These are phyloP conservation scores for Salix caprea DNA, from an alignment of 345 rosid species.

Conservation along the genomic window DNA sequence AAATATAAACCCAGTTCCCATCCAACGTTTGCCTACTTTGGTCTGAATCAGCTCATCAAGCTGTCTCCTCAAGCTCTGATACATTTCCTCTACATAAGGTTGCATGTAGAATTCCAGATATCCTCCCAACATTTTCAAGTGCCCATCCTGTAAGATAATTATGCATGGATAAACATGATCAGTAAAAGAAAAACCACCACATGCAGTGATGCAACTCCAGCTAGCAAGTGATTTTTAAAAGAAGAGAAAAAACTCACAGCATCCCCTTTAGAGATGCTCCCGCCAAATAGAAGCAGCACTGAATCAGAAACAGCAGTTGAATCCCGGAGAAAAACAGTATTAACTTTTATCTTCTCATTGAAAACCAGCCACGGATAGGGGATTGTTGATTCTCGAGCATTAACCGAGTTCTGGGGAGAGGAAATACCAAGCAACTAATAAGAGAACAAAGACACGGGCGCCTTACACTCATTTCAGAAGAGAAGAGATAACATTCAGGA, in stretches of 20 bases:
- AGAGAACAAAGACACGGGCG: conserved; percentile 1
- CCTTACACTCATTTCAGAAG: background rate
- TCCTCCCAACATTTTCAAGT: conserved; percentile 89
- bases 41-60: conserved; percentile 71
- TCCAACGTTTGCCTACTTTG: conserved; percentile 49
- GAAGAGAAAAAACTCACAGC: conserved; percentile 34
- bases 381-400: conserved; percentile 67
- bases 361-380: conserved; percentile 90
- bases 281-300: conserved; percentile 76
- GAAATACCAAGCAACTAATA: conserved; percentile 7
- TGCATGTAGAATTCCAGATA: conserved; percentile 82
- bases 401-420: conserved; percentile 62
- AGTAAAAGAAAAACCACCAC: background rate
- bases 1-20: background rate
- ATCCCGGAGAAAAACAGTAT: conserved; percentile 81
- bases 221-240: background rate
- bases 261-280: conserved; percentile 62
- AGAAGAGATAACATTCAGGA: background rate
- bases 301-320: conserved; percentile 94
- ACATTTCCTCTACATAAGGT: conserved; percentile 60
- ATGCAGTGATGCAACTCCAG: too few species aligned
- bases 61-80: conserved; percentile 60
- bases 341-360: conserved; percentile 93
- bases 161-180: background rate
- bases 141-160: conserved; percentile 58